A percentile compares a stretch with the other conserved stretches of the same genome.
These are phyloP conservation scores for Globisporangium ultimum DNA, from an alignment of 352 stramenopile species.

Conservation along the genomic window DNA sequence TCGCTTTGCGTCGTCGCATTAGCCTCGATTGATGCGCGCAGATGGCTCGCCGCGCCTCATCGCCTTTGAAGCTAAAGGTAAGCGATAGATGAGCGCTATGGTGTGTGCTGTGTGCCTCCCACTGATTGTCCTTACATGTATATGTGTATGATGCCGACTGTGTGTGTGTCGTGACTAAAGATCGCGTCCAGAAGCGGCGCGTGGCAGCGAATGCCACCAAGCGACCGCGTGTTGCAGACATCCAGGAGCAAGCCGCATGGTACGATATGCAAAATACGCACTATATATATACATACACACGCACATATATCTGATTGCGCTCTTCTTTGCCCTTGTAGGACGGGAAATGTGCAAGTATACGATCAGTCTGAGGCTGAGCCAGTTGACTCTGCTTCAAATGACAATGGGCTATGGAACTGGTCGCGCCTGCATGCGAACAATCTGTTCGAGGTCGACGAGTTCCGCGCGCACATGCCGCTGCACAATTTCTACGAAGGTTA, in stretches of 20 bases:
- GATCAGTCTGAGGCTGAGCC: constrained; percentile 32
- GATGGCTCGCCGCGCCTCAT: constrained; percentile 47
- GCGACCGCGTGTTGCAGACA: constrained; percentile 11
- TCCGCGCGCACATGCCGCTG: constrained; percentile 69
- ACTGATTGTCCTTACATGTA: neutral
- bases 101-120: neutral
- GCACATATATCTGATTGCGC: neutral
- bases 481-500: constrained; percentile 84
- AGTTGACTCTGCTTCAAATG: neutral
- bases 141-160: neutral
- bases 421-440: constrained; percentile 41
- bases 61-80: constrained; percentile 77
- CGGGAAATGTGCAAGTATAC: constrained; percentile 59
- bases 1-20: neutral
- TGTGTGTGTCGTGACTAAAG: constrained; percentile 12
- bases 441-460: constrained; percentile 70
- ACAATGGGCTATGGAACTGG: constrained; percentile 61
- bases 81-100: too few relatives aligned
- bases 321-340: constrained; percentile 24
- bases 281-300: neutral
- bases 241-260: constrained; percentile 38
- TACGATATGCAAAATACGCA: constrained; percentile 14
- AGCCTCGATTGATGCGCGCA: constrained; percentile 24
- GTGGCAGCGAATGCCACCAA: constrained; percentile 21
- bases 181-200: constrained; percentile 32